Conservation (phyloP, 345 rosid genomes). For the Microthlaspi erraticum region DNA sequence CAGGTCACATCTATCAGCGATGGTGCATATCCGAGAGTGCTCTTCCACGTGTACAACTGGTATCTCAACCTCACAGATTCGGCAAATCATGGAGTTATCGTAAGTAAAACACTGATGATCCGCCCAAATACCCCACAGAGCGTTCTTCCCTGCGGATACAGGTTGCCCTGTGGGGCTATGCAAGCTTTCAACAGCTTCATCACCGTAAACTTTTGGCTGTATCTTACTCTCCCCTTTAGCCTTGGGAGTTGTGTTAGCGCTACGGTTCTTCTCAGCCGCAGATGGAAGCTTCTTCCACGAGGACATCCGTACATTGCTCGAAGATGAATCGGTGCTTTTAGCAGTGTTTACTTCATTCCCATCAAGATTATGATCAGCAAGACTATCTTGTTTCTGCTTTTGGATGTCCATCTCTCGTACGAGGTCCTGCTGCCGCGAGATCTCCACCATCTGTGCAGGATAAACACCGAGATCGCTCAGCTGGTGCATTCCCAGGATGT, state of each 20-base stretch:
- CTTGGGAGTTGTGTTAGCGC: conserved; percentile 56
- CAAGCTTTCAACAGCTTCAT: conserved; percentile 52
- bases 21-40: conserved; percentile 92
- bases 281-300: conserved; percentile 97
- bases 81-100: conserved; percentile 93
- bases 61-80: conserved; percentile 98
- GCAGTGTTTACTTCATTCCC: conserved; percentile 64
- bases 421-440: conserved; percentile 63
- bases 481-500: conserved; percentile 82
- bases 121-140: conserved; percentile 72
- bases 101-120: conserved; percentile 63
- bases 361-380: conserved; percentile 50
- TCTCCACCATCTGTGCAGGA: conserved; percentile 69
- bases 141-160: conserved; percentile 54
- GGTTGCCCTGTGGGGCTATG: conserved; percentile 61
- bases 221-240: conserved; percentile 54
- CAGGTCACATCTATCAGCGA: conserved; percentile 96
- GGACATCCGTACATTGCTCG: conserved; percentile 84
- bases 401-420: conserved; percentile 48
- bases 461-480: conserved; percentile 94
- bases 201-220: conserved; percentile 50
- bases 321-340: conserved; percentile 74
- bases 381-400: conserved; percentile 51
- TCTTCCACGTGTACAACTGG: conserved; percentile 98
- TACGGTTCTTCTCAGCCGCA: conserved; percentile 69